Percentiles rank a stretch among this genome's conserved stretches.
phyloP scores from a whole-genome alignment of 352 stramenopile genomes.

The Phytophthora lateralis region DNA sequence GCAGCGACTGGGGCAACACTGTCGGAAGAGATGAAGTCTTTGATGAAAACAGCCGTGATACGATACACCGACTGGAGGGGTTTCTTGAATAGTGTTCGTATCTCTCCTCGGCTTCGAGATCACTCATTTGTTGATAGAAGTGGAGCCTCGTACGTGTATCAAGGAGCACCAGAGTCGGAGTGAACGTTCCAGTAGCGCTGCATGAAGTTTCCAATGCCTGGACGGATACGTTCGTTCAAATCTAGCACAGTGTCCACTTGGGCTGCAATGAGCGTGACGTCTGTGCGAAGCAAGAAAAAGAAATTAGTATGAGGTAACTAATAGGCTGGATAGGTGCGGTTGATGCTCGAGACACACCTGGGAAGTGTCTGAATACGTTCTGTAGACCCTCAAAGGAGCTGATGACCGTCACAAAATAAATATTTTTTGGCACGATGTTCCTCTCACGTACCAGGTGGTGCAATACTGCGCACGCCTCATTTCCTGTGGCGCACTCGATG shows the following conservation, averaged over 20 bases:
- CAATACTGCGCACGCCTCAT: slow-evolving; percentile 43
- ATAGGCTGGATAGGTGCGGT: background rate
- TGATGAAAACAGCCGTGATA: background rate
- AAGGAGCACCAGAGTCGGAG: slow-evolving; percentile 1
- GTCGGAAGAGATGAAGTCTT: no score
- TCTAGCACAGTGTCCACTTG: slow-evolving; percentile 58
- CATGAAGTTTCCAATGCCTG: slow-evolving; percentile 47
- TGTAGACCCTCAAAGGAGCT: slow-evolving; percentile 49
- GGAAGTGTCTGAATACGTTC: slow-evolving; percentile 48
- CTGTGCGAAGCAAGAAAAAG: slow-evolving; percentile 18
- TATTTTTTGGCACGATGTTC: slow-evolving; percentile 35
- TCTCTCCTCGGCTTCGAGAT: no score
- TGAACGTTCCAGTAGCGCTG: slow-evolving; percentile 47
- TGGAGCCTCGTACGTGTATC: background rate
- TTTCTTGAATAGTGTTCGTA: no score
- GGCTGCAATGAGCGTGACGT: slow-evolving; percentile 50
- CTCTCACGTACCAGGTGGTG: slow-evolving; percentile 41
- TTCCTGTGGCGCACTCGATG: slow-evolving; percentile 49
- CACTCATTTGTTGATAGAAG: no score
- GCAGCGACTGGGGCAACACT: no score
- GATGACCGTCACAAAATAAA: slow-evolving; percentile 66
- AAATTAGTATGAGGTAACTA: slow-evolving; percentile 7
- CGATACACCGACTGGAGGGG: no score
- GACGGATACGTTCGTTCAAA: slow-evolving; percentile 37
- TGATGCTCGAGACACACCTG: slow-evolving; percentile 32